Percentiles rank a stretch among this genome's conserved stretches.
Evolutionary conservation across 2,329 filamentous ascomycete genomes (phyloP).

Genomic region (Fonsecaea pedrosoi): DNA sequence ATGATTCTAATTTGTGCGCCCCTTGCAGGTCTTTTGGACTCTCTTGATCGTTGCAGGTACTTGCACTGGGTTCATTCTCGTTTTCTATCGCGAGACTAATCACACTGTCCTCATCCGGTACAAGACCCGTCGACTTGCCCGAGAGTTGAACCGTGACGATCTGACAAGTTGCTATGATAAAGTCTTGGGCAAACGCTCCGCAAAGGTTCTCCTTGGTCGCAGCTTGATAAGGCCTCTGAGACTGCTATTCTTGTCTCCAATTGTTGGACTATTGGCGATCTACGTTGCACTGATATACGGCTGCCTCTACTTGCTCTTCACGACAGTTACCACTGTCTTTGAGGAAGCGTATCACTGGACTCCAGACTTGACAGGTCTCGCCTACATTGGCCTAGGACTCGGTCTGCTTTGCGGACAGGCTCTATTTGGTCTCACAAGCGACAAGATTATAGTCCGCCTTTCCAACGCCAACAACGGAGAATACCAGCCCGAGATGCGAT

Average conservation of each 20-base stretch:
- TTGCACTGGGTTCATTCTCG: slow-evolving; percentile 15
- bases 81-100: slow-evolving; percentile 24
- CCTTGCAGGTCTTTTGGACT: slow-evolving; percentile 17
- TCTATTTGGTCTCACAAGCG: slow-evolving; percentile 15
- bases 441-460: slow-evolving; percentile 6
- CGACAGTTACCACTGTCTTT: slow-evolving; percentile 15
- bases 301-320: slow-evolving; percentile 22
- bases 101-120: slow-evolving; percentile 17
- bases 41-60: slow-evolving; percentile 11
- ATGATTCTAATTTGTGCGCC: neutral
- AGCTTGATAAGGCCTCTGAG: slow-evolving; percentile 3
- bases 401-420: slow-evolving; percentile 8
- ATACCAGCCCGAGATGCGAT: slow-evolving; percentile 83
- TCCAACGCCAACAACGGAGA: slow-evolving; percentile 39
- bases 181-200: neutral
- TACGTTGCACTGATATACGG: slow-evolving; percentile 18
- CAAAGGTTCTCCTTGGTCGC: neutral
- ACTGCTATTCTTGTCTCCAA: slow-evolving; percentile 11
- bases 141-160: slow-evolving; percentile 5
- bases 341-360: slow-evolving; percentile 11
- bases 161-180: slow-evolving; percentile 17
- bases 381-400: slow-evolving; percentile 16
- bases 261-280: slow-evolving; percentile 9
- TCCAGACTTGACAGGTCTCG: slow-evolving; percentile 14
- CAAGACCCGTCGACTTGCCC: slow-evolving; percentile 11